Percentiles rank a stretch among this genome's conserved stretches.
Evolutionary conservation across 176 grass and related monocot genomes (phyloP).

Genomic region (Carex littledalei): DNA sequence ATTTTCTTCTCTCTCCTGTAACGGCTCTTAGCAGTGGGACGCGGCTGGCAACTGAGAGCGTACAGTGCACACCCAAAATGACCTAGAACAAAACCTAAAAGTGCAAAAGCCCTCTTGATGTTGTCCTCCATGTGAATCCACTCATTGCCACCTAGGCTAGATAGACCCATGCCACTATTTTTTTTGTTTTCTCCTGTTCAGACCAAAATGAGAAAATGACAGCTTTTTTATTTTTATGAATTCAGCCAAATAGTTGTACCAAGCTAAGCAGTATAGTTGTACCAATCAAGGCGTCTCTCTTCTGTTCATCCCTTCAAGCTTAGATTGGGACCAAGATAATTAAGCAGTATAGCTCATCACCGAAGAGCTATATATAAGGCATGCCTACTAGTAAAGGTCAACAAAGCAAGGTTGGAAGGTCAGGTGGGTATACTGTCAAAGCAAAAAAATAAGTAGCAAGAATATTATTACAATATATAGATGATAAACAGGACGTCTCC

Average conservation of each 20-base stretch:
- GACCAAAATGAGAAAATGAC: not conserved
- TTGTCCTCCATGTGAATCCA: slow-evolving; percentile 26
- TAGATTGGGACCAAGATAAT: not conserved
- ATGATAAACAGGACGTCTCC: not conserved
- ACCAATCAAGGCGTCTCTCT: not conserved
- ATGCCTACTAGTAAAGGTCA: no score
- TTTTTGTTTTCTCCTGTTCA: not conserved
- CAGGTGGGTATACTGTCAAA: no score
- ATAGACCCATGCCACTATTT: not conserved
- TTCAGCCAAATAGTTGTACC: not conserved
- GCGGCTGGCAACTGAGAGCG: not conserved
- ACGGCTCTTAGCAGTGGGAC: not conserved
- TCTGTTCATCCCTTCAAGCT: not conserved
- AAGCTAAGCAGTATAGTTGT: not conserved
- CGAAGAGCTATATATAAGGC: no score
- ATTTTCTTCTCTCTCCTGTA: not conserved
- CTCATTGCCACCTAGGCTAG: slow-evolving; percentile 17
- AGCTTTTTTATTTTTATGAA: not conserved
- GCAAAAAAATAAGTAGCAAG: not conserved
- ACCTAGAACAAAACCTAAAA: slow-evolving; percentile 23
- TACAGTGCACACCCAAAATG: slow-evolving; percentile 20
- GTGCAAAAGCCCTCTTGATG: slow-evolving; percentile 12
- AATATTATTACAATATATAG: not conserved
- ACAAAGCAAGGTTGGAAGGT: no score
- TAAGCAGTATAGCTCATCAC: not conserved